Evolutionary conservation across 108 stramenopile genomes (phyloP).

Genomic region (Skeletonema marinoi): DNA sequence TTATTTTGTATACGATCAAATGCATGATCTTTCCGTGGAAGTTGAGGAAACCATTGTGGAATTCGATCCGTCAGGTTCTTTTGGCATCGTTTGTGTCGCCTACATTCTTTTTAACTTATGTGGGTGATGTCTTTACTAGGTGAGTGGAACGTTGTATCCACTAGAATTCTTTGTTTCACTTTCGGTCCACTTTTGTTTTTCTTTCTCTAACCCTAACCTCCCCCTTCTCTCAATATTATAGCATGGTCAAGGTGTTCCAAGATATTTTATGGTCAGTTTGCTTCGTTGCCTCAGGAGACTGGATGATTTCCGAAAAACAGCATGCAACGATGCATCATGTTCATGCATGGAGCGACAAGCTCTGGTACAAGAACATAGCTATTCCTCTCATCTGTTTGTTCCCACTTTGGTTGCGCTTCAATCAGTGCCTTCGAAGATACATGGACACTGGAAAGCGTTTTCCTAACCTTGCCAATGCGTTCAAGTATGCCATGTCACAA

Average conservation of each 20-base stretch:
- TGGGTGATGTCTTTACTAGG: conserved; percentile 86
- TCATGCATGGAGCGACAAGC: conserved; percentile 52
- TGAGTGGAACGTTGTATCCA: conserved; percentile 2
- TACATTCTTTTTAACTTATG: conserved; percentile 85
- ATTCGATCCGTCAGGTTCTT: conserved; percentile 68
- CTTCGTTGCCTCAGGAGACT: conserved; percentile 88
- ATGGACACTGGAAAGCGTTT: conserved; percentile 81
- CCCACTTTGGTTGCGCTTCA: conserved; percentile 89
- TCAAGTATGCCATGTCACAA: conserved; percentile 91
- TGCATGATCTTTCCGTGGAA: conserved; percentile 79
- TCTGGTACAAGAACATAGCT: conserved; percentile 78
- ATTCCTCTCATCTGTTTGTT: conserved; percentile 82
- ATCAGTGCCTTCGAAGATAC: conserved; percentile 89
- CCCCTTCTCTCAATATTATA: conserved; percentile 53
- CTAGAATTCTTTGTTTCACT: neutral
- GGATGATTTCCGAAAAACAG: conserved; percentile 53
- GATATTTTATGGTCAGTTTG: conserved; percentile 88
- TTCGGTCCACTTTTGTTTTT: neutral
- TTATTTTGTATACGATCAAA: conserved; percentile 72
- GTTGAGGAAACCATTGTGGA: conserved; percentile 82
- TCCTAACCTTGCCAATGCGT: conserved; percentile 88
- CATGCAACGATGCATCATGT: conserved; percentile 7
- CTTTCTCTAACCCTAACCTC: neutral
- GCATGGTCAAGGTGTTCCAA: conserved; percentile 93
- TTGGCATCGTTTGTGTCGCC: conserved; percentile 77